These are phyloP conservation scores for Calonectria pteridis DNA, from an alignment of 2,329 filamentous ascomycete species.

Conservation along the genomic window DNA sequence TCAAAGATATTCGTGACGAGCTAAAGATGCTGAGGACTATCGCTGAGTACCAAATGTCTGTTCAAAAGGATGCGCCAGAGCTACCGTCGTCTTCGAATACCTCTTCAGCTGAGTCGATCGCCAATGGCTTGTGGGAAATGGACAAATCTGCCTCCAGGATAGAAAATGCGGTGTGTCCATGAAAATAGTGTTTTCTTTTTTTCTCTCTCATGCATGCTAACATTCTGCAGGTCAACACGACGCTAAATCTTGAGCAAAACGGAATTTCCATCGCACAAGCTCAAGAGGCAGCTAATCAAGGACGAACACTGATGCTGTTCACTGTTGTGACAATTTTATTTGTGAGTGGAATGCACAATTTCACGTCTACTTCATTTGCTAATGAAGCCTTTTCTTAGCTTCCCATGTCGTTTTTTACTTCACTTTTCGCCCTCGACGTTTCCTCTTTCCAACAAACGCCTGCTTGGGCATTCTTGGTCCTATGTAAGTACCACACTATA, in stretches of 20 bases:
- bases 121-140: slow-evolving; percentile 32
- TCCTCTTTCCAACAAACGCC: slow-evolving; percentile 28
- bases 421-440: slow-evolving; percentile 34
- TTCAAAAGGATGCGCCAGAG: slow-evolving; percentile 14
- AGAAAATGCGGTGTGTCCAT: slow-evolving; percentile 26
- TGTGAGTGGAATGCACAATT: slow-evolving; percentile 11
- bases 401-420: slow-evolving; percentile 33
- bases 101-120: slow-evolving; percentile 12
- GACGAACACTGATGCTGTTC: slow-evolving; percentile 32
- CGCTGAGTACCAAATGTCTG: slow-evolving; percentile 23
- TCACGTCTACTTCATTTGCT: neutral
- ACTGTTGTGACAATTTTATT: slow-evolving; percentile 36
- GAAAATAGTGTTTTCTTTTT: neutral
- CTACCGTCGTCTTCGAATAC: neutral
- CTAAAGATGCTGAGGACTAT: slow-evolving; percentile 34
- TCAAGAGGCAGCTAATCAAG: slow-evolving; percentile 21
- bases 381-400: slow-evolving; percentile 2
- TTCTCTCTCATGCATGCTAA: neutral
- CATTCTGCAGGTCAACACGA: slow-evolving; percentile 18
- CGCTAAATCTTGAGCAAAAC: slow-evolving; percentile 31
- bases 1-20: slow-evolving; percentile 43
- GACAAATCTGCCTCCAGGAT: slow-evolving; percentile 31
- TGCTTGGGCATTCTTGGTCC: slow-evolving; percentile 21
- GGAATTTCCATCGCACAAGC: slow-evolving; percentile 31
- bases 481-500: neutral